A percentile compares a stretch with the other conserved stretches of the same genome.
Evolutionary conservation across 2,329 filamentous ascomycete species (phyloP).

Genomic region (Trichoderma hamatum): DNA sequence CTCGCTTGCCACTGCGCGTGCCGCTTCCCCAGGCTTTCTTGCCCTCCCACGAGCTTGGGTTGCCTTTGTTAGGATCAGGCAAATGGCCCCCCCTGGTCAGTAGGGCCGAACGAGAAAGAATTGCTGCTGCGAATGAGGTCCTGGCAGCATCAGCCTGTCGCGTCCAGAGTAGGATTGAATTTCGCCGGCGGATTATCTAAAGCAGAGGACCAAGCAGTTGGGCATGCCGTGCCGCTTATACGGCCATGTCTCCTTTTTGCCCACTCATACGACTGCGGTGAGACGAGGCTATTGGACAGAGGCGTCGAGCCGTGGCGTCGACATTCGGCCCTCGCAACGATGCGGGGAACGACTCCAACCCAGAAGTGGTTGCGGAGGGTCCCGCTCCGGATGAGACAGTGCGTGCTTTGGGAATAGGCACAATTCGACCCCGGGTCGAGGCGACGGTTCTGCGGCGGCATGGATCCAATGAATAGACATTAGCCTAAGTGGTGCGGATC

Average conservation of each 20-base stretch:
- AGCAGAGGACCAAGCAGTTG: not conserved
- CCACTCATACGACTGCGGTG: slow-evolving; percentile 5
- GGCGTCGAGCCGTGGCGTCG: slow-evolving; percentile 10
- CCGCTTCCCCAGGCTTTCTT: slow-evolving; percentile 4
- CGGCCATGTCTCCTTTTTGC: not conserved
- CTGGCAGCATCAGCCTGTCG: slow-evolving; percentile 4
- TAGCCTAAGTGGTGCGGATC: slow-evolving; percentile 25
- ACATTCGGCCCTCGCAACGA: slow-evolving; percentile 10
- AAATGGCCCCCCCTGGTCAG: slow-evolving; percentile 14
- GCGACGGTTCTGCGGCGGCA: not conserved
- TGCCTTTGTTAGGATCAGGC: not conserved
- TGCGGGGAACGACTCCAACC: slow-evolving; percentile 13
- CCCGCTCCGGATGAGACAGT: not conserved
- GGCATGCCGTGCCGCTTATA: slow-evolving; percentile 19
- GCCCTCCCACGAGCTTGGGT: not conserved
- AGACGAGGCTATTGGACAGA: slow-evolving; percentile 12
- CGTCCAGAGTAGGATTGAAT: slow-evolving; percentile 8
- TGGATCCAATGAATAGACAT: slow-evolving; percentile 23
- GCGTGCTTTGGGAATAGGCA: slow-evolving; percentile 4
- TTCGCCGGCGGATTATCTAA: slow-evolving; percentile 23
- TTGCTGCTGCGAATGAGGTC: not conserved
- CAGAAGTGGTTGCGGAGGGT: slow-evolving; percentile 13
- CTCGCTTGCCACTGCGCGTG: slow-evolving; percentile 6
- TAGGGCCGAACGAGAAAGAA: slow-evolving; percentile 14
- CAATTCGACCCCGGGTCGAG: slow-evolving; percentile 2